These are phyloP conservation scores for Aspergillus brunneoviolaceus DNA, from an alignment of 2,329 filamentous ascomycete genomes.

Conservation along the genomic window DNA sequence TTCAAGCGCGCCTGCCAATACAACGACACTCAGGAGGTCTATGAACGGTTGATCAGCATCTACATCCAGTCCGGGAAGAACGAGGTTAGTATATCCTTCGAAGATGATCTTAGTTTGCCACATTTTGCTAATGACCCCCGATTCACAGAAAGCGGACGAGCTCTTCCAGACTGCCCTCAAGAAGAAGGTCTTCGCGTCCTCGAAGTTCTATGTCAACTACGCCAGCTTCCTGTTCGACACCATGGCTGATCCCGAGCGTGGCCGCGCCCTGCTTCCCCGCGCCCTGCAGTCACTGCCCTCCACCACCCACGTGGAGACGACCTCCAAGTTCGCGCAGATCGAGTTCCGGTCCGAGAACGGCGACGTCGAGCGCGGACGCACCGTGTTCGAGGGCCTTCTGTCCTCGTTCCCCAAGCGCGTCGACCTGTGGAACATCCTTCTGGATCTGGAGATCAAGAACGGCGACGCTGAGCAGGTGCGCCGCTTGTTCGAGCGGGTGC, in stretches of 20 bases:
- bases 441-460: slow-evolving; percentile 74
- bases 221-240: slow-evolving; percentile 86
- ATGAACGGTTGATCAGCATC: slow-evolving; percentile 86
- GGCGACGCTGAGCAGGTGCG: slow-evolving; percentile 65
- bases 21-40: slow-evolving; percentile 86
- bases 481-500: slow-evolving; percentile 77
- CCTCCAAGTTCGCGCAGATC: slow-evolving; percentile 83
- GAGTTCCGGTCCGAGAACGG: slow-evolving; percentile 84
- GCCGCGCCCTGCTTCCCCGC: slow-evolving; percentile 74
- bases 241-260: slow-evolving; percentile 66
- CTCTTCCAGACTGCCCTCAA: slow-evolving; percentile 85
- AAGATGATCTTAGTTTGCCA: not conserved
- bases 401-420: slow-evolving; percentile 83
- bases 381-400: slow-evolving; percentile 87
- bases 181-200: slow-evolving; percentile 82
- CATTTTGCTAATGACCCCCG: slow-evolving; percentile 26
- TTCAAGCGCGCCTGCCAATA: slow-evolving; percentile 93
- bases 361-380: slow-evolving; percentile 86
- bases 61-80: slow-evolving; percentile 89
- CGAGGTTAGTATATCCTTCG: slow-evolving; percentile 58
- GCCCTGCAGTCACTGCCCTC: slow-evolving; percentile 79
- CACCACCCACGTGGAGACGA: slow-evolving; percentile 69
- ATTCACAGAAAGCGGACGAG: slow-evolving; percentile 73
- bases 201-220: slow-evolving; percentile 89
- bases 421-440: slow-evolving; percentile 88